A percentile compares a stretch with the other conserved stretches of the same genome.
These are phyloP conservation scores for Aristolochia contorta DNA, from an alignment of 164 flowering plant genomes.

Conservation along the genomic window DNA sequence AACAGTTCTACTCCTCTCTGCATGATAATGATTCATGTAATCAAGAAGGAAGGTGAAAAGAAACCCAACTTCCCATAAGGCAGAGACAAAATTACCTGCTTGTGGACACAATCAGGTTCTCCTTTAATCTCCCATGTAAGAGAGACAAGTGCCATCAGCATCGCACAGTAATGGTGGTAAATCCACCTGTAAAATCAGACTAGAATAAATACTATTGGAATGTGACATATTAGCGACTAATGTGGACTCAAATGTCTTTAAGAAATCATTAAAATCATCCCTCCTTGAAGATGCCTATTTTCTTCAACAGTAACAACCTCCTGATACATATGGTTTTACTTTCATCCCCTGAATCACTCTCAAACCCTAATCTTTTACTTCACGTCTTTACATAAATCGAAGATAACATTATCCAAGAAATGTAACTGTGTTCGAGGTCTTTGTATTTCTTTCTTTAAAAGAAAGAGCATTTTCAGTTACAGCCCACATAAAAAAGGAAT, in stretches of 20 bases:
- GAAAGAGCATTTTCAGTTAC: too few relatives aligned
- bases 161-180: constrained; percentile 92
- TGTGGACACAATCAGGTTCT: constrained; percentile 69
- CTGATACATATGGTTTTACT: background rate
- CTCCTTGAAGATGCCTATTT: too few relatives aligned
- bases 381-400: background rate
- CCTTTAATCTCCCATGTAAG: constrained; percentile 97
- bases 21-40: constrained; percentile 2
- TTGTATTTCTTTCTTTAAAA: too few relatives aligned
- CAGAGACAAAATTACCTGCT: constrained; percentile 51
- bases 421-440: too few relatives aligned
- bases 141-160: constrained; percentile 86
- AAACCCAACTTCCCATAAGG: background rate
- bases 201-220: too few relatives aligned
- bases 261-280: too few relatives aligned
- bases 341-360: background rate
- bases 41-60: background rate
- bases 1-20: constrained; percentile 88
- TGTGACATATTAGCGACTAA: too few relatives aligned
- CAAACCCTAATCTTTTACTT: background rate
- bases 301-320: too few relatives aligned
- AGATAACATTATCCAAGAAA: background rate
- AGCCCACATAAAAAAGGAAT: too few relatives aligned
- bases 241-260: too few relatives aligned
- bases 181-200: constrained; percentile 67